Percentiles rank a stretch among this genome's conserved stretches.
Conservation (phyloP, 2,329 filamentous ascomycete species). For the Drechslera avenae region DNA sequence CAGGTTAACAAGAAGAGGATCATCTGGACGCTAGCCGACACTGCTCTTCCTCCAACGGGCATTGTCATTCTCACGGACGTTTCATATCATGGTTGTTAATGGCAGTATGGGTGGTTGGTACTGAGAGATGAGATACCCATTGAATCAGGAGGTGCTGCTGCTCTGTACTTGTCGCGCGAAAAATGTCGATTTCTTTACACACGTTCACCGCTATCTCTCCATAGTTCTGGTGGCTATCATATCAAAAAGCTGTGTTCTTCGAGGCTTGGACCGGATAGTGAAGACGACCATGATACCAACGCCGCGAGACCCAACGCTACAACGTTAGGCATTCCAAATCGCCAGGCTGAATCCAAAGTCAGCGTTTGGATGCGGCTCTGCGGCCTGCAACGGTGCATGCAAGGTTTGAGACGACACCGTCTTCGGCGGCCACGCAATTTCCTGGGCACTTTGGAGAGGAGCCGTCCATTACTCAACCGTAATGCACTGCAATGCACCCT, state of each 20-base stretch:
- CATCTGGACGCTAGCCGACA: conserved; percentile 30
- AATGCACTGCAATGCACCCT: conserved; percentile 6
- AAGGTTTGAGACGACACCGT: not conserved
- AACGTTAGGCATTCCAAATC: not conserved
- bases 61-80: conserved; percentile 33
- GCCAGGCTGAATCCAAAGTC: not conserved
- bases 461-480: conserved; percentile 3
- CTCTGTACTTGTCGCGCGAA: conserved; percentile 34
- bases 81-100: conserved; percentile 30
- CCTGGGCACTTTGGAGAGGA: not conserved
- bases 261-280: not conserved
- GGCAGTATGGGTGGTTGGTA: conserved; percentile 41
- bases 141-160: conserved; percentile 44
- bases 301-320: not conserved
- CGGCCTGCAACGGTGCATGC: conserved; percentile 1
- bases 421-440: not conserved
- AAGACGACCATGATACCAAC: not conserved
- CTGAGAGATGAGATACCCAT: conserved; percentile 50
- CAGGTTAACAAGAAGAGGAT: conserved; percentile 13
- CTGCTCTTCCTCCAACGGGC: conserved; percentile 32
- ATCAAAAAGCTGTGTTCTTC: conserved; percentile 16
- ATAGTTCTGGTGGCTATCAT: conserved; percentile 13
- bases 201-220: conserved; percentile 22
- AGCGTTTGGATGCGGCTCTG: conserved; percentile 10
- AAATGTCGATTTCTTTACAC: conserved; percentile 27